Conservation (phyloP, 805 yeast species). For the Suhomyces sp. region DNA sequence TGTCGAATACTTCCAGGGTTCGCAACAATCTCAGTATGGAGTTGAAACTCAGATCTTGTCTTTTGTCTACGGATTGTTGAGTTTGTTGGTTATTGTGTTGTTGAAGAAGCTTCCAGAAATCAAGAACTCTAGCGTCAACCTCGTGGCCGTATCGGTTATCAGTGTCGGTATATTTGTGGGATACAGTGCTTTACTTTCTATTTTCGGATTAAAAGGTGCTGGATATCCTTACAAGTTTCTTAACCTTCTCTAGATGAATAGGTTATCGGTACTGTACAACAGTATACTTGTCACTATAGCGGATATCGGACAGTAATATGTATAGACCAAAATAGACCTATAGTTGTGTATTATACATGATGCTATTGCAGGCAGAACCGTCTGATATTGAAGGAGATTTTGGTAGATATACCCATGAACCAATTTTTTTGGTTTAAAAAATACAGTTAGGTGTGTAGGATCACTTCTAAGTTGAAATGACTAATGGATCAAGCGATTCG, state of each 20-base stretch:
- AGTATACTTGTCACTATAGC: too few species aligned
- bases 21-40: constrained; percentile 77
- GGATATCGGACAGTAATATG: too few species aligned
- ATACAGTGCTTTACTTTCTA: constrained; percentile 61
- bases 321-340: too few species aligned
- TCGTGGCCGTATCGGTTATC: constrained; percentile 48
- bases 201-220: constrained; percentile 68
- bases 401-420: too few species aligned
- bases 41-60: constrained; percentile 88
- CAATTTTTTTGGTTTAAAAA: too few species aligned
- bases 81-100: constrained; percentile 59
- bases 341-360: too few species aligned
- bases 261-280: too few species aligned
- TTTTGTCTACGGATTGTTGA: constrained; percentile 66
- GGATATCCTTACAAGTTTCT: constrained; percentile 76
- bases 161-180: constrained; percentile 48
- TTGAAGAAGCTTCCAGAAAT: constrained; percentile 55
- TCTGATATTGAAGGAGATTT: too few species aligned
- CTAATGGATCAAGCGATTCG: too few species aligned
- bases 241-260: constrained; percentile 15
- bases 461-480: too few species aligned
- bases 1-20: constrained; percentile 43
- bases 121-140: constrained; percentile 44
- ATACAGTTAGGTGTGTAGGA: too few species aligned
- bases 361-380: too few species aligned